These are phyloP conservation scores for Cryptosporidium muris DNA, from an alignment of 169 alveolate species.

Conservation along the genomic window DNA sequence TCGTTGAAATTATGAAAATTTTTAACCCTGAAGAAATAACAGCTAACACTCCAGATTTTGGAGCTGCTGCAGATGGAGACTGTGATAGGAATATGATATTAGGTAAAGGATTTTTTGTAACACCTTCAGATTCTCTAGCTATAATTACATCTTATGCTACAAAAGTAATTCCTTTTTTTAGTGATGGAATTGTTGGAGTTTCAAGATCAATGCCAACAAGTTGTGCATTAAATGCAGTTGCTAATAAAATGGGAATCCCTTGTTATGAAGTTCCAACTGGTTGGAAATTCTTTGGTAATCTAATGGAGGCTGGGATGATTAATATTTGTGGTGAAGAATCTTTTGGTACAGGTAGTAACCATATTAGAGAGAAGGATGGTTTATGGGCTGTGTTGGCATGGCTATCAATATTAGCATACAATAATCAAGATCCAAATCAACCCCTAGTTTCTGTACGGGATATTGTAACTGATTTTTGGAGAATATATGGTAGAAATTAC, in stretches of 20 bases:
- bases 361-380: conserved; percentile 94
- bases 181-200: conserved; percentile 85
- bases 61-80: conserved; percentile 96
- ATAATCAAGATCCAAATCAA: conserved; percentile 79
- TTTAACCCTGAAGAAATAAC: conserved; percentile 24
- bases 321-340: conserved; percentile 94
- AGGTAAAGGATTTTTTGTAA: conserved; percentile 88
- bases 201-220: conserved; percentile 97
- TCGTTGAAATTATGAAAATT: conserved; percentile 83
- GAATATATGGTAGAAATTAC: conserved; percentile 90
- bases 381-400: conserved; percentile 95
- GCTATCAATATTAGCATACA: conserved; percentile 90
- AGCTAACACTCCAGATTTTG: conserved; percentile 86
- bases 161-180: conserved; percentile 82
- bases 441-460: conserved; percentile 83
- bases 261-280: conserved; percentile 95
- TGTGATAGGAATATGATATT: conserved; percentile 95
- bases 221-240: conserved; percentile 91
- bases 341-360: conserved; percentile 94
- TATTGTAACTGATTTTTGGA: conserved; percentile 89
- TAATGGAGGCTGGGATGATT: conserved; percentile 92
- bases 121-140: conserved; percentile 95
- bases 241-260: conserved; percentile 84
- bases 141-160: conserved; percentile 88
- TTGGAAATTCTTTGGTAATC: conserved; percentile 96